Percentiles rank a stretch among this genome's conserved stretches.
These are phyloP conservation scores for Pseudogymnoascus sp. DNA, from an alignment of 2,329 filamentous ascomycete species.

Conservation along the genomic window DNA sequence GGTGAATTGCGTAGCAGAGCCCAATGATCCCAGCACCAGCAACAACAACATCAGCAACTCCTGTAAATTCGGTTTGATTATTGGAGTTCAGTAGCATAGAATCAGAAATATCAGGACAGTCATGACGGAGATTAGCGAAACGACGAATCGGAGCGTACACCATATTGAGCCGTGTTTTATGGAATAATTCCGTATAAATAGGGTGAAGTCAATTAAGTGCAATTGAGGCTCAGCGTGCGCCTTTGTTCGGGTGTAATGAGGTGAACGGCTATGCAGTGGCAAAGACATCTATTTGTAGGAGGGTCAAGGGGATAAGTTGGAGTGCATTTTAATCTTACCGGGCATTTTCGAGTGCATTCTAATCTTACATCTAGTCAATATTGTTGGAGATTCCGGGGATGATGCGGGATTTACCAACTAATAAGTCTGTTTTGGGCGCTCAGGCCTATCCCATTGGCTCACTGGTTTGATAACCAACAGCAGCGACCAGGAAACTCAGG, in stretches of 20 bases:
- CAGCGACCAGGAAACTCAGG: too few species aligned
- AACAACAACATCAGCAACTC: conserved; percentile 14
- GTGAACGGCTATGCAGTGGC: background rate
- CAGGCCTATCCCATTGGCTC: too few species aligned
- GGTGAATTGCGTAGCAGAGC: background rate
- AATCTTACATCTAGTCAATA: too few species aligned
- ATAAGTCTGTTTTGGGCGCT: too few species aligned
- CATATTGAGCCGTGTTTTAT: background rate
- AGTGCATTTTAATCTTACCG: background rate
- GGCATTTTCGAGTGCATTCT: background rate
- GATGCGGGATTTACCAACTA: too few species aligned
- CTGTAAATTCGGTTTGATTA: background rate
- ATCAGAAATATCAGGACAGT: background rate
- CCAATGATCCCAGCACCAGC: background rate
- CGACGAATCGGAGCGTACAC: background rate
- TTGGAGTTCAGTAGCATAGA: background rate
- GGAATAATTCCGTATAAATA: background rate
- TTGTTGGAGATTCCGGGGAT: too few species aligned
- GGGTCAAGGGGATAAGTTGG: background rate
- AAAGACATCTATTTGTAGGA: background rate
- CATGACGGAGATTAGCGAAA: background rate
- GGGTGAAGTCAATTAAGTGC: background rate
- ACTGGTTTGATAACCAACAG: too few species aligned
- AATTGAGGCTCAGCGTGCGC: background rate
- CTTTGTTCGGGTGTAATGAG: background rate